A percentile compares a stretch with the other conserved stretches of the same genome.
Evolutionary conservation across 2,329 filamentous ascomycete genomes (phyloP).

Genomic region (Myotisia sp.): DNA sequence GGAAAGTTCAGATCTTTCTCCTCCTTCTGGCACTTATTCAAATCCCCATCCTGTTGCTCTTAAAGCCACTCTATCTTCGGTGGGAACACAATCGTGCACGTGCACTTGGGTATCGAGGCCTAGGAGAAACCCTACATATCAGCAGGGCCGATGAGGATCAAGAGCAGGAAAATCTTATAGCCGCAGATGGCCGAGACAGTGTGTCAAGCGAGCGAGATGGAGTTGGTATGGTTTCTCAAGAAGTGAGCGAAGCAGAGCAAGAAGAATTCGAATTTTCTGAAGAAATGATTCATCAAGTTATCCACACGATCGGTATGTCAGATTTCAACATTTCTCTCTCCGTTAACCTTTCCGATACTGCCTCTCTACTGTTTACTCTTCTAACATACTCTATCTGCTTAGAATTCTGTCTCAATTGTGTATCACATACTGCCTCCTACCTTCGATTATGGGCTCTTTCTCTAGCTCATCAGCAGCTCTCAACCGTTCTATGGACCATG

Average conservation of each 20-base stretch:
- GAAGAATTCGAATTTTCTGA: conserved; percentile 97
- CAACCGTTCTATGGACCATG: conserved; percentile 92
- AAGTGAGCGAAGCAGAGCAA: conserved; percentile 56
- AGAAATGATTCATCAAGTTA: conserved; percentile 97
- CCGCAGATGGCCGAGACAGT: conserved; percentile 42
- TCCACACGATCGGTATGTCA: conserved; percentile 84
- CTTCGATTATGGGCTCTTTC: conserved; percentile 96
- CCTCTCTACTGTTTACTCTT: no score
- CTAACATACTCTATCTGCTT: conserved; percentile 7
- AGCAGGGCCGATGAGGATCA: conserved; percentile 85
- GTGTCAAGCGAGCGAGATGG: conserved; percentile 65
- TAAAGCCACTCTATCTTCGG: conserved; percentile 91
- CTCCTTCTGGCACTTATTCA: conserved; percentile 70
- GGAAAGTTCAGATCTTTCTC: conserved; percentile 58
- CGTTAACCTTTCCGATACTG: neutral
- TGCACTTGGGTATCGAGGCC: conserved; percentile 77
- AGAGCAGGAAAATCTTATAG: conserved; percentile 48
- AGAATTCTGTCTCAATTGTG: conserved; percentile 99
- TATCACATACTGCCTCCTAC: conserved; percentile 96
- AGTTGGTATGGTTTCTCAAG: conserved; percentile 76
- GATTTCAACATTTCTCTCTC: neutral
- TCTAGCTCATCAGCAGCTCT: conserved; percentile 93
- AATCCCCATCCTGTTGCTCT: conserved; percentile 78
- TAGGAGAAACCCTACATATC: conserved; percentile 76
- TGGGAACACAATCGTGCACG: conserved; percentile 85